phyloP scores from a whole-genome alignment of 2,329 filamentous ascomycete genomes.

The Pleurostoma richardsiae region DNA sequence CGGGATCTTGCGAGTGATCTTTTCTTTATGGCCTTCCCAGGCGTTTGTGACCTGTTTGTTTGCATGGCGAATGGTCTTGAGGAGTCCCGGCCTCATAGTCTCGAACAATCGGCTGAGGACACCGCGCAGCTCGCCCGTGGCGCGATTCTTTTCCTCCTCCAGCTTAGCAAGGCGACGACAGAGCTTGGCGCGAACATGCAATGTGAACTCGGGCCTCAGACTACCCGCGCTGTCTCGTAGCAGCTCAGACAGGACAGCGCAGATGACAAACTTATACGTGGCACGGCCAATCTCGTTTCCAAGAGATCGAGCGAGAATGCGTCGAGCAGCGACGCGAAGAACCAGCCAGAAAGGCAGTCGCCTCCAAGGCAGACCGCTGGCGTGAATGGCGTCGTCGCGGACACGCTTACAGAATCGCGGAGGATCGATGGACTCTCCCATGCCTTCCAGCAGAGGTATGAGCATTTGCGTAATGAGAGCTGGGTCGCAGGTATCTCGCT shows the following conservation, averaged over 20 bases:
- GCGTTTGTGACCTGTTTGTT: constrained; percentile 20
- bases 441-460: constrained; percentile 52
- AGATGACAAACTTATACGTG: constrained; percentile 55
- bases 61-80: constrained; percentile 19
- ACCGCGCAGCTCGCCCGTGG: constrained; percentile 1
- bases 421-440: constrained; percentile 33
- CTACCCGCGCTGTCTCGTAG: constrained; percentile 28
- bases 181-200: constrained; percentile 43
- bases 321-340: constrained; percentile 50
- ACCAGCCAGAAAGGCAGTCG: constrained; percentile 56
- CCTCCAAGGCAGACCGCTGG: constrained; percentile 51
- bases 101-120: constrained; percentile 21
- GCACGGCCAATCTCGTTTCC: constrained; percentile 34
- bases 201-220: constrained; percentile 28
- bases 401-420: constrained; percentile 48
- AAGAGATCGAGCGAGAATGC: constrained; percentile 36
- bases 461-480: constrained; percentile 52
- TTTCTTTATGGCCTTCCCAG: constrained; percentile 34
- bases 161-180: constrained; percentile 52
- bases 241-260: constrained; percentile 37
- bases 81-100: constrained; percentile 17
- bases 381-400: constrained; percentile 51
- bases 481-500: constrained; percentile 52
- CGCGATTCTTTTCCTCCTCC: constrained; percentile 30
- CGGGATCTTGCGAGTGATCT: constrained; percentile 28